These are phyloP conservation scores for Mycena rosella DNA, from an alignment of 768 basidiomycete species.

Conservation along the genomic window DNA sequence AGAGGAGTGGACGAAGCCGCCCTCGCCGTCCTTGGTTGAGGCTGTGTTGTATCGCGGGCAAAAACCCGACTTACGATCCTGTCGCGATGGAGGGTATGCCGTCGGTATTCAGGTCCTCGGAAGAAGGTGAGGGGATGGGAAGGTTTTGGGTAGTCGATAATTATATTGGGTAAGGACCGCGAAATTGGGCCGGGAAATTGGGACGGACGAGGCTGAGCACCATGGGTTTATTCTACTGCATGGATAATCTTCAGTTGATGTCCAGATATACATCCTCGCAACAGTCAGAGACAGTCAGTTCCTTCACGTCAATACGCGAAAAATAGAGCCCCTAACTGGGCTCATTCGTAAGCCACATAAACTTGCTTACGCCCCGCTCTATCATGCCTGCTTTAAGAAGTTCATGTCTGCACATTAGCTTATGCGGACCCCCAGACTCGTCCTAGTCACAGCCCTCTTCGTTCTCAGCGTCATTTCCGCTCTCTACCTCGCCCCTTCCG, in stretches of 20 bases:
- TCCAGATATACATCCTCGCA: too few species aligned
- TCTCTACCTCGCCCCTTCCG: not conserved
- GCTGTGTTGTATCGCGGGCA: conserved; percentile 65
- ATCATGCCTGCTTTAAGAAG: too few species aligned
- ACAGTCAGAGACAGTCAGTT: too few species aligned
- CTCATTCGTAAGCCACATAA: too few species aligned
- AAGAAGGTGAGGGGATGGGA: conserved; percentile 86
- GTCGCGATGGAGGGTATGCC: conserved; percentile 82
- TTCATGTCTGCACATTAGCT: not conserved
- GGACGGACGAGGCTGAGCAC: not conserved
- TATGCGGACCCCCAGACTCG: conserved; percentile 12
- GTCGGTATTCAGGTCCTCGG: conserved; percentile 86
- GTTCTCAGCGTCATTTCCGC: conserved; percentile 8
- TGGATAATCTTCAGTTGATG: too few species aligned
- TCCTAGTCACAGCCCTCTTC: conserved; percentile 9
- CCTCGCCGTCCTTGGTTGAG: conserved; percentile 72
- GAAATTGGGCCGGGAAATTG: conserved; percentile 78
- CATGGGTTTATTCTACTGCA: too few species aligned
- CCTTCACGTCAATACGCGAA: too few species aligned
- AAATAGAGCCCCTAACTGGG: too few species aligned
- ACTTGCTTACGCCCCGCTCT: too few species aligned
- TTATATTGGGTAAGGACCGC: conserved; percentile 67
- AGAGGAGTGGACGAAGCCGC: conserved; percentile 66
- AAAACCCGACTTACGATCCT: conserved; percentile 72
- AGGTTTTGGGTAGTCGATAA: conserved; percentile 82